These are phyloP conservation scores for Schizochytrium sp. DNA, from an alignment of 108 stramenopile species.

Conservation along the genomic window DNA sequence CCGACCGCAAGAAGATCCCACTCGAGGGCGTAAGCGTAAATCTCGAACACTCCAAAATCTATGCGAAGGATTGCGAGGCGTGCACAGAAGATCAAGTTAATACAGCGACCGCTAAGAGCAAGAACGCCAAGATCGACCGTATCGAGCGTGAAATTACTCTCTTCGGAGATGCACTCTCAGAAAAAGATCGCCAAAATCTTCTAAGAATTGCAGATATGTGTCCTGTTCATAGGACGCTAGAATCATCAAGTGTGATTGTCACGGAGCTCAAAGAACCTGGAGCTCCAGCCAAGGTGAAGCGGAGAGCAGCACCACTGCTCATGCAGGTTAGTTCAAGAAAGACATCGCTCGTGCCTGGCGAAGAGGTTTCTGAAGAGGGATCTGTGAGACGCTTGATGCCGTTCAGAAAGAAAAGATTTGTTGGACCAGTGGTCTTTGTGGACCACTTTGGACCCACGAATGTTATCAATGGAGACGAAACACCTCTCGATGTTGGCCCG, in stretches of 20 bases:
- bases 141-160: slow-evolving; percentile 64
- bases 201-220: slow-evolving; percentile 70
- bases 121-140: slow-evolving; percentile 63
- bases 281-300: neutral
- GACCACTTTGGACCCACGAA: slow-evolving; percentile 29
- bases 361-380: neutral
- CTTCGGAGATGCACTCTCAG: slow-evolving; percentile 64
- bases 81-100: slow-evolving; percentile 49
- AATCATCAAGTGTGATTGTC: neutral
- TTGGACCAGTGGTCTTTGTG: slow-evolving; percentile 6
- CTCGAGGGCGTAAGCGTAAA: slow-evolving; percentile 66
- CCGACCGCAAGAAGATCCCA: slow-evolving; percentile 64
- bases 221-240: slow-evolving; percentile 70
- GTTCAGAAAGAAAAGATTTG: neutral
- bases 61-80: slow-evolving; percentile 69
- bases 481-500: slow-evolving; percentile 16
- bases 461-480: neutral
- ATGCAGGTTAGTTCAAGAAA: neutral
- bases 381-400: slow-evolving; percentile 34
- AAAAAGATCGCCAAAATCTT: slow-evolving; percentile 61
- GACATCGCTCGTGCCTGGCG: neutral
- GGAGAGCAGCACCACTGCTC: neutral
- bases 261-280: slow-evolving; percentile 17
- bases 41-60: slow-evolving; percentile 68
- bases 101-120: neutral